phyloP scores from a whole-genome alignment of 441 rosid genomes.

The Capsella rubella region DNA sequence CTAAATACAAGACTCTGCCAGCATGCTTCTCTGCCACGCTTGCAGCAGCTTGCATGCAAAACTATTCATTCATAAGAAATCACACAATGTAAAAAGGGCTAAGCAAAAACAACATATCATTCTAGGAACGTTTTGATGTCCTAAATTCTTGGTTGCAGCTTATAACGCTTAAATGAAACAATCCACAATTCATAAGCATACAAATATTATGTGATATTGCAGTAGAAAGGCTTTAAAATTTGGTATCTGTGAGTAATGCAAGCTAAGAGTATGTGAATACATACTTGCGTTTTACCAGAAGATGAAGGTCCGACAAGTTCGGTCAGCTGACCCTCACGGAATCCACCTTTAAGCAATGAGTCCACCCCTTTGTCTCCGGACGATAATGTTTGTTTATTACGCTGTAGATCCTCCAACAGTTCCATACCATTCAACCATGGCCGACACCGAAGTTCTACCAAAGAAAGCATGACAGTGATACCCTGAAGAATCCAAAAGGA shows the following conservation, averaged over 20 bases:
- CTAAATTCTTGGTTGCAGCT: slow-evolving; percentile 1
- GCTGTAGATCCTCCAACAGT: slow-evolving; percentile 58
- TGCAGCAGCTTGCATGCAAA: slow-evolving; percentile 75
- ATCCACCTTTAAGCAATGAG: slow-evolving; percentile 74
- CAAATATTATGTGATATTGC: background rate
- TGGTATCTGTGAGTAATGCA: background rate
- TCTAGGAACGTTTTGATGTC: slow-evolving; percentile 5
- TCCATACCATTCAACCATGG: slow-evolving; percentile 74
- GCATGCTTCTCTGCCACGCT: slow-evolving; percentile 56
- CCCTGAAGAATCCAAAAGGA: slow-evolving; percentile 47
- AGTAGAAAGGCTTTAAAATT: background rate
- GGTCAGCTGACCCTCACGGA: slow-evolving; percentile 69
- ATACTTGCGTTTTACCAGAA: slow-evolving; percentile 91
- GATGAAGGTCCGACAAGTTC: slow-evolving; percentile 88
- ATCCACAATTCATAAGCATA: slow-evolving; percentile 6
- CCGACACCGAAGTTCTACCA: slow-evolving; percentile 55
- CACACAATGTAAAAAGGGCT: slow-evolving; percentile 26
- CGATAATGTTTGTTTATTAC: slow-evolving; percentile 53
- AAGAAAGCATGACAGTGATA: slow-evolving; percentile 53
- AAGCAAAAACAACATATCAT: slow-evolving; percentile 1
- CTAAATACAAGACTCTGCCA: slow-evolving; percentile 67
- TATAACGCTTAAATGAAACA: slow-evolving; percentile 1
- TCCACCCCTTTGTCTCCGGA: slow-evolving; percentile 74
- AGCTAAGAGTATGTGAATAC: background rate
- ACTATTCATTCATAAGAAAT: slow-evolving; percentile 47